Evolutionary conservation across 2,329 filamentous ascomycete genomes (phyloP).

Genomic region (Tolypocladium ophioglossoides): DNA sequence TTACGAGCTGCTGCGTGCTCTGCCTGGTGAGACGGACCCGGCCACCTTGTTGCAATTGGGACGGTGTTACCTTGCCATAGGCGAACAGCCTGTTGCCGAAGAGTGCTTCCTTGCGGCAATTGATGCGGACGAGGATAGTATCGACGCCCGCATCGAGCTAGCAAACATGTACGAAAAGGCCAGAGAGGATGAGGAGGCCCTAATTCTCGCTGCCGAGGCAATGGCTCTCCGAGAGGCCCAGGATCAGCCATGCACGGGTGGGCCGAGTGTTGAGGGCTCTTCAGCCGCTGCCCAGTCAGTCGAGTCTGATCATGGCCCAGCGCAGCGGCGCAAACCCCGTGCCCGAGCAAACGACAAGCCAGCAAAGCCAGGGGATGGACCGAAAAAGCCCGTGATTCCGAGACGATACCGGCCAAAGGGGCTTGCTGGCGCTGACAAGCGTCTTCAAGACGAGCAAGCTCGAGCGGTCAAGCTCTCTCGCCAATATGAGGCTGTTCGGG

Average conservation of each 20-base stretch:
- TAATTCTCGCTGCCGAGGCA: slow-evolving; percentile 66
- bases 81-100: slow-evolving; percentile 58
- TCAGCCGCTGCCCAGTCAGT: neutral
- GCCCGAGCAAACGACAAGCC: neutral
- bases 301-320: neutral
- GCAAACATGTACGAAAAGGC: slow-evolving; percentile 75
- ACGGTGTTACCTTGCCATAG: slow-evolving; percentile 57
- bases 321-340: neutral
- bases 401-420: slow-evolving; percentile 34
- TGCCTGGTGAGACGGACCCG: slow-evolving; percentile 39
- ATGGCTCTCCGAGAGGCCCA: slow-evolving; percentile 49
- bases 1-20: slow-evolving; percentile 41
- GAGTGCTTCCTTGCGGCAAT: slow-evolving; percentile 67
- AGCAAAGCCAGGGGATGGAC: neutral
- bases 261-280: neutral
- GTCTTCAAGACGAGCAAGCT: slow-evolving; percentile 32
- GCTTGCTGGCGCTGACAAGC: slow-evolving; percentile 32
- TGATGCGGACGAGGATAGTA: slow-evolving; percentile 58
- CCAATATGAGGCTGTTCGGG: slow-evolving; percentile 33
- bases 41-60: slow-evolving; percentile 46
- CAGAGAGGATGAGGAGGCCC: slow-evolving; percentile 63
- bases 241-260: slow-evolving; percentile 12
- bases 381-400: slow-evolving; percentile 12
- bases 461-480: slow-evolving; percentile 26
- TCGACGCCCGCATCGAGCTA: slow-evolving; percentile 68